Evolutionary conservation across 1,284 basidiomycete genomes (phyloP), one percentile per base, ranked within the genome.

Genomic region (Flammula alnicola): DNA sequence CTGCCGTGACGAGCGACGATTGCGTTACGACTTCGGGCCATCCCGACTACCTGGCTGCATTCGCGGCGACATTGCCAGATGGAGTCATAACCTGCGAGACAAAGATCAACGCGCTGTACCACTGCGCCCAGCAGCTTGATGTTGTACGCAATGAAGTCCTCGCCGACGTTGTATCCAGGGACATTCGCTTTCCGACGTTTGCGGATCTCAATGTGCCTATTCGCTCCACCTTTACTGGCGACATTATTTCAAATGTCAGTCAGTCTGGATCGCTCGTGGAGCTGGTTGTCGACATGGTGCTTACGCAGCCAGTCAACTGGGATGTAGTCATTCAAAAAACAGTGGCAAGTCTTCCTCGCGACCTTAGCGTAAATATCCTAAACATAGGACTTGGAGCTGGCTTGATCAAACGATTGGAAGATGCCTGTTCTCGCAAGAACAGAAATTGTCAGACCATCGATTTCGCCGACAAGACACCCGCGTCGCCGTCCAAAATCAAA

Each of bases 1-100:
- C 81, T 2, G 77, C 80, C 3, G 66, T 82, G 45, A 70, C 78
- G 36, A 72, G 75, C 51, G 66, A 71, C 44, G 66, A 58, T 10
- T 78, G 73, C 49, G 65, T 83, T 44, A 82, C 84, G 3, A 66
- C 85, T 41, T 86, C 84, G 3, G 84, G 83, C 12, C 72, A 67
- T 36, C 82, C 84, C 0, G 73, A 79, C 47, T 51, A 73, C 35
- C 65, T 86, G 12, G 57, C 63, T 5, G 56, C 62, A 17, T 84
- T 86, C 61, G 63, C 71, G 11, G 52, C 57, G 5, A 63, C 56
- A 6, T 57, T 78, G 38, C 65, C 70, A 8, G 53, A 67, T 5
- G 57, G 60, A 14, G 69, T 65, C 23, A 53, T 68, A 0, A 60
- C 76, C 0, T 74, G 75, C 46, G 63, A 71, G 38, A 77, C 77